Evolutionary conservation across 2,329 filamentous ascomycete genomes (phyloP), one percentile per base, ranked within the genome.

Genomic region (Aureobasidium subglaciale): DNA sequence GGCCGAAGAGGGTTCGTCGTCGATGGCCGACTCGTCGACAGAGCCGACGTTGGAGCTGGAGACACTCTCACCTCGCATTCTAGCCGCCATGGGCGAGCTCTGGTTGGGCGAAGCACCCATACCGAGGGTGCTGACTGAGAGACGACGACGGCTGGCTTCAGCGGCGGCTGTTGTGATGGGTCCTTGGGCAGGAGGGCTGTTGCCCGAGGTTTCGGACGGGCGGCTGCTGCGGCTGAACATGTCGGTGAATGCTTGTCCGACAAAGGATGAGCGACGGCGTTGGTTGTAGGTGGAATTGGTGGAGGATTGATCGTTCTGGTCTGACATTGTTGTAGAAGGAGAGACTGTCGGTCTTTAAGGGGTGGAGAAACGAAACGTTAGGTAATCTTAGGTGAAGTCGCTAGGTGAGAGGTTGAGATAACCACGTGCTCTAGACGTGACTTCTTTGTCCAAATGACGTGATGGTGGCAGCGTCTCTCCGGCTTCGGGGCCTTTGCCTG

Each of bases 71-170:
- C 73, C 68, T 50, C 74, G 70, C 56, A 69, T 71, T 59, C 70
- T 70, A 55, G 73, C 67, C n/a, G 70, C 71, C 48, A 68, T 69
- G 34, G 73, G 73, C 4, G 73, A 73, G 27, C 66, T 67, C 56
- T 72, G 68, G 63, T 67, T 71, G 25, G 72, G 70, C 5, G 73
- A 73, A 60, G 66, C 71, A 50, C 70, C 71, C 11, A 78, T 70
- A 45, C 75, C 75, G 57, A 78, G 68, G 1, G 75, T 78, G 54
- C 74, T 76, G 58, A 78, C 64, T 6, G 75, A 78, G 29, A 78
- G 70, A 49, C 75, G 74, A 56, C 75, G 70, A 52, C 73, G 72
- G 60, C 76, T 74, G 53, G 75, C 75, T 61, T 77, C 73, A 59
- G 72, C 74, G 35, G 75, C 75, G 29, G 75, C 75, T 29, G 69